phyloP scores from a whole-genome alignment of 768 basidiomycete species.

The Kwoniella dejecticola region DNA sequence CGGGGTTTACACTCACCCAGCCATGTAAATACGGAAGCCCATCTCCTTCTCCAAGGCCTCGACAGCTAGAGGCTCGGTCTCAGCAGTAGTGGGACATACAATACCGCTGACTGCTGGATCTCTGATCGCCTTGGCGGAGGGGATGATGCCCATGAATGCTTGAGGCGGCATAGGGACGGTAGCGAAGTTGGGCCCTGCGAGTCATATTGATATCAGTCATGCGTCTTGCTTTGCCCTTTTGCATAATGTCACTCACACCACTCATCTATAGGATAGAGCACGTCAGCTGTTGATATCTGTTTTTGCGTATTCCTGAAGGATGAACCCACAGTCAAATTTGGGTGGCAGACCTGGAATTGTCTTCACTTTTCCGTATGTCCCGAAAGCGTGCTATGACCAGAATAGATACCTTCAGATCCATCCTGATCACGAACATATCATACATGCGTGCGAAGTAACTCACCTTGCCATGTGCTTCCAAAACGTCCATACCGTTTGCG shows the following conservation, averaged over 20 bases:
- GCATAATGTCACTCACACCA: constrained; percentile 21
- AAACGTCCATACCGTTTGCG: constrained; percentile 16
- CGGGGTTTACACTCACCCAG: constrained; percentile 25
- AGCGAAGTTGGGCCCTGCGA: constrained; percentile 12
- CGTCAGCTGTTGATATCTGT: neutral
- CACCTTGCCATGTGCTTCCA: constrained; percentile 18
- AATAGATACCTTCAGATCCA: neutral
- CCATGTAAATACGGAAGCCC: constrained; percentile 23
- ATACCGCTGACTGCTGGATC: constrained; percentile 14
- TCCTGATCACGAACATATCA: neutral
- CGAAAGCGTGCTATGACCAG: constrained; percentile 21
- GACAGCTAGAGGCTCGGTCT: constrained; percentile 22
- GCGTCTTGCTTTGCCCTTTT: neutral
- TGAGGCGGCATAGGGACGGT: constrained; percentile 13
- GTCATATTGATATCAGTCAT: neutral
- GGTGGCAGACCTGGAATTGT: constrained; percentile 30
- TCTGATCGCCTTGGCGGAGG: neutral
- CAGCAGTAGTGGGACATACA: constrained; percentile 18
- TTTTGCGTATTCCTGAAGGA: neutral
- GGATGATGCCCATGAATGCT: neutral
- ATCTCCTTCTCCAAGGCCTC: constrained; percentile 18
- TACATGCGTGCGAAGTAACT: neutral
- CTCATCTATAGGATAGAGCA: constrained; percentile 16
- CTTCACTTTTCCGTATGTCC: constrained; percentile 13
- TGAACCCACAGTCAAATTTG: constrained; percentile 31